Conservation (phyloP, 441 rosid species). For the Populus tomentosa region DNA sequence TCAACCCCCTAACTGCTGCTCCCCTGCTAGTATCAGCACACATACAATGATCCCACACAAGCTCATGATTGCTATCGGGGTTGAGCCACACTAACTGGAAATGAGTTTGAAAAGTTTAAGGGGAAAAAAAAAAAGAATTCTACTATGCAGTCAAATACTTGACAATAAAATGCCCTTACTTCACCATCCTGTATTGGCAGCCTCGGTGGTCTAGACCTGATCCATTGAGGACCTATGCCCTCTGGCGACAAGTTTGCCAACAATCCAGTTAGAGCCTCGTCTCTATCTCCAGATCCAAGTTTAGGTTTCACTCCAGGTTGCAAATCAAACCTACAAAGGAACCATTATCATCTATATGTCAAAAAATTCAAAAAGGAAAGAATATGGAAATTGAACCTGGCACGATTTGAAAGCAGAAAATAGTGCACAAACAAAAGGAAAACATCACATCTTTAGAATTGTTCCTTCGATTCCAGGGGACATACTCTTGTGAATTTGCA, state of each 20-base stretch:
- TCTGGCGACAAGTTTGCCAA: slow-evolving; percentile 47
- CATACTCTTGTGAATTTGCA: slow-evolving; percentile 77
- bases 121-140: slow-evolving; percentile 10
- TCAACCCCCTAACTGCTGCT: slow-evolving; percentile 78
- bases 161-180: slow-evolving; percentile 36
- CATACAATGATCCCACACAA: slow-evolving; percentile 94
- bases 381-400: neutral
- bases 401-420: neutral
- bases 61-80: slow-evolving; percentile 93
- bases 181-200: slow-evolving; percentile 75
- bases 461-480: slow-evolving; percentile 20
- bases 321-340: slow-evolving; percentile 68
- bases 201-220: slow-evolving; percentile 81
- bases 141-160: slow-evolving; percentile 9
- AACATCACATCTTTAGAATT: slow-evolving; percentile 5
- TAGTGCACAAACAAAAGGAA: neutral
- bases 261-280: slow-evolving; percentile 58
- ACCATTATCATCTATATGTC: slow-evolving; percentile 9
- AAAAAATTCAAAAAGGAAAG: slow-evolving; percentile 16
- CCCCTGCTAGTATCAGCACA: slow-evolving; percentile 98
- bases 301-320: slow-evolving; percentile 67
- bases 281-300: slow-evolving; percentile 89
- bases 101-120: slow-evolving; percentile 20
- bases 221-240: slow-evolving; percentile 68
- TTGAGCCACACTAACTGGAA: slow-evolving; percentile 89